Conservation (phyloP, 345 rosid genomes). For the Populus deltoides region DNA sequence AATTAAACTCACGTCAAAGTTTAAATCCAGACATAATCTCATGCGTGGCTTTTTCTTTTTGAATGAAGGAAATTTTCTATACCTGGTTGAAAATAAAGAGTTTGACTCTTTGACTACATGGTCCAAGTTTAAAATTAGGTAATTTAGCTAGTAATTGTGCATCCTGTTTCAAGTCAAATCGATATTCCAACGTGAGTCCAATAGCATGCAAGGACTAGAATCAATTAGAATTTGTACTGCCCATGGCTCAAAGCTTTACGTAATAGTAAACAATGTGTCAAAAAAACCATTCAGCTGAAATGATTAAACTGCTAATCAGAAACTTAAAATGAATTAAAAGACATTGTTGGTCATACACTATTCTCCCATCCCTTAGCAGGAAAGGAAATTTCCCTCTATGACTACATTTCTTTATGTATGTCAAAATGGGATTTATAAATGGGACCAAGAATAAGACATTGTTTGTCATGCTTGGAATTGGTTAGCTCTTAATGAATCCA, state of each 20-base stretch:
- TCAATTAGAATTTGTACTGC: neutral
- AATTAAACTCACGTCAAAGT: neutral
- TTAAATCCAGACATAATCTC: neutral
- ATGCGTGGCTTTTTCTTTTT: neutral
- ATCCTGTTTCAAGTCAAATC: neutral
- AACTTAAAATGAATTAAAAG: neutral
- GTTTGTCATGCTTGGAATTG: neutral
- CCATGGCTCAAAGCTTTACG: neutral
- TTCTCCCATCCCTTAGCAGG: neutral
- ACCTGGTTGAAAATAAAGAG: neutral
- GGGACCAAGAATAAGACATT: neutral
- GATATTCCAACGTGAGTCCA: neutral
- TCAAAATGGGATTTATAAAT: neutral
- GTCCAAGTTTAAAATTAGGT: neutral
- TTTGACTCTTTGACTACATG: neutral
- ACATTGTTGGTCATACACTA: no score
- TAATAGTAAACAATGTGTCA: neutral
- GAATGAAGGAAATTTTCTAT: neutral
- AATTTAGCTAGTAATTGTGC: neutral
- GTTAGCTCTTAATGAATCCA: neutral
- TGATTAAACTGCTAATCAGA: neutral
- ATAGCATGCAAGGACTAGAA: neutral
- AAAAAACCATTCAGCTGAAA: neutral
- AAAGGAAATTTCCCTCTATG: slow-evolving; percentile 9
- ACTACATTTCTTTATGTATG: neutral